phyloP scores from a whole-genome alignment of 2,329 filamentous ascomycete species.

The Thelonectria discophora region DNA sequence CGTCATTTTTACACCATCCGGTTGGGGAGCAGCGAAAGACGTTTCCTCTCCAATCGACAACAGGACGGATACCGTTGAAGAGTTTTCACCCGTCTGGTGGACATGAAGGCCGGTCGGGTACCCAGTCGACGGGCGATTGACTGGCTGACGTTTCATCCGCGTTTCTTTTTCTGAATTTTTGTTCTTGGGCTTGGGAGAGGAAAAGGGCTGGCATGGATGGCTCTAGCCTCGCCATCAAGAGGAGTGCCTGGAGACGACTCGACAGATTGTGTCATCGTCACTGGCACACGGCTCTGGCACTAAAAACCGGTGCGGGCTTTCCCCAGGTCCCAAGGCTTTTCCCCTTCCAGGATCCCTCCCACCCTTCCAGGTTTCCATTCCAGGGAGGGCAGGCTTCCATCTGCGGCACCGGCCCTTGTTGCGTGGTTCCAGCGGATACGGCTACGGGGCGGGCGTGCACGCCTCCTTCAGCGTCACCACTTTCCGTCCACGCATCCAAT shows the following conservation, averaged over 20 bases:
- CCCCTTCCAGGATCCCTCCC: too few relatives aligned
- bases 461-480: conserved; percentile 35
- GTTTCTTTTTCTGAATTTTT: neutral
- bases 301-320: conserved; percentile 41
- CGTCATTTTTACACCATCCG: conserved; percentile 12
- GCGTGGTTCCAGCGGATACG: conserved; percentile 37
- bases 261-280: conserved; percentile 49
- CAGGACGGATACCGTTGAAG: neutral
- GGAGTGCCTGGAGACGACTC: too few relatives aligned
- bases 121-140: neutral
- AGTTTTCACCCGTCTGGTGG: neutral
- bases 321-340: conserved; percentile 42
- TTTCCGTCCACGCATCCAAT: conserved; percentile 2
- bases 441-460: neutral
- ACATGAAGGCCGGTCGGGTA: neutral
- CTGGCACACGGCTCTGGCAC: conserved; percentile 29
- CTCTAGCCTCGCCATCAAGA: too few relatives aligned
- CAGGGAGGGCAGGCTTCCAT: conserved; percentile 22
- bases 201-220: too few relatives aligned
- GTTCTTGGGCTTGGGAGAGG: neutral
- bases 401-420: conserved; percentile 2
- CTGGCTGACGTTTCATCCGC: neutral
- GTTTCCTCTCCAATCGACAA: too few relatives aligned
- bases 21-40: too few relatives aligned
- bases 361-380: conserved; percentile 34